These are phyloP conservation scores for Aspergillus versicolor DNA, from an alignment of 2,329 filamentous ascomycete genomes.

Conservation along the genomic window DNA sequence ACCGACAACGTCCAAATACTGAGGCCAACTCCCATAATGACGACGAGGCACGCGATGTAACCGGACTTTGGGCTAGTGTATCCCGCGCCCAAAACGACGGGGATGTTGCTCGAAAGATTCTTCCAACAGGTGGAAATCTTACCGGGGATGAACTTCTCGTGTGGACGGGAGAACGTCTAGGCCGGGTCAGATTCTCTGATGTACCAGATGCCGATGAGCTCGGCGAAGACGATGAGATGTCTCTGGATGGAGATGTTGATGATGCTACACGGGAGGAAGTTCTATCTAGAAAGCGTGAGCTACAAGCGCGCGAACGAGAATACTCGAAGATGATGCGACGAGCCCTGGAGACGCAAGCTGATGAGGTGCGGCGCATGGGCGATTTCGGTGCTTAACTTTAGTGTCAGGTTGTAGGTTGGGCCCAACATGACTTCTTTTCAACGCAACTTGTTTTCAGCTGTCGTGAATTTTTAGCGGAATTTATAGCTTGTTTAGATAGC, in stretches of 20 bases:
- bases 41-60: slow-evolving; percentile 41
- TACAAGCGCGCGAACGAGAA: slow-evolving; percentile 43
- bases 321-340: slow-evolving; percentile 72
- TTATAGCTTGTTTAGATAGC: slow-evolving; percentile 3
- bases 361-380: slow-evolving; percentile 73
- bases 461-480: slow-evolving; percentile 1
- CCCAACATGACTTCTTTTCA: too few species aligned
- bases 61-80: slow-evolving; percentile 59
- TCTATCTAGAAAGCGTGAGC: slow-evolving; percentile 31
- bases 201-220: slow-evolving; percentile 34
- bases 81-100: slow-evolving; percentile 54
- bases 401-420: too few species aligned
- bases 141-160: slow-evolving; percentile 69
- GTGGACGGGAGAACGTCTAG: slow-evolving; percentile 85
- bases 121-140: slow-evolving; percentile 56
- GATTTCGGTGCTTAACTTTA: slow-evolving; percentile 15
- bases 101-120: slow-evolving; percentile 77
- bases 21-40: neutral
- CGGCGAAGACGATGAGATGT: slow-evolving; percentile 36
- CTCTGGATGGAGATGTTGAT: slow-evolving; percentile 30
- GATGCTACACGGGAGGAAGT: slow-evolving; percentile 28
- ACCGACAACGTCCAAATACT: slow-evolving; percentile 8
- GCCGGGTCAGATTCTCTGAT: slow-evolving; percentile 65
- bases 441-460: neutral
- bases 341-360: slow-evolving; percentile 73